Evolutionary conservation across 2,329 filamentous ascomycete species (phyloP).

Genomic region (Colletotrichum godetiae): DNA sequence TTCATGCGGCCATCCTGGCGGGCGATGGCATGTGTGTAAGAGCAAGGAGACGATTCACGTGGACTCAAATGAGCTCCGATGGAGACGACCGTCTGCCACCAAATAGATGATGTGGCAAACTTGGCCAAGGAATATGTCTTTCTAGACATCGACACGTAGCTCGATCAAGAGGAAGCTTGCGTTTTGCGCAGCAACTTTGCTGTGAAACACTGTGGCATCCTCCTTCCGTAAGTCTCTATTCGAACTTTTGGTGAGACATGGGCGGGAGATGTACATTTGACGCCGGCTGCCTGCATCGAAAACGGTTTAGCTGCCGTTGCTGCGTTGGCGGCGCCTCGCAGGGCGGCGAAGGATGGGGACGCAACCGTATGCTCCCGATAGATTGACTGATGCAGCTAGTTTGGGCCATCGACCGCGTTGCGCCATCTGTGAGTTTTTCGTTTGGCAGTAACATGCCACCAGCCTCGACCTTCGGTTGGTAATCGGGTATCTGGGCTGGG

Average conservation of each 20-base stretch:
- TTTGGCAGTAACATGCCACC: background rate
- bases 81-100: background rate
- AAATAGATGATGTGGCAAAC: conserved; percentile 29
- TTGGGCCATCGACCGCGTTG: background rate
- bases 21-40: conserved; percentile 21
- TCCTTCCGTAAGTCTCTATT: conserved; percentile 16
- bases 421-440: background rate
- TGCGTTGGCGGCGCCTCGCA: conserved; percentile 32
- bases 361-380: background rate
- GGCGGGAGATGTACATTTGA: conserved; percentile 28
- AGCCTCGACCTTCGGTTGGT: conserved; percentile 10
- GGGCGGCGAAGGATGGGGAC: conserved; percentile 21
- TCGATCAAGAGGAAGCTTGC: background rate
- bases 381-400: conserved; percentile 5
- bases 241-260: conserved; percentile 16
- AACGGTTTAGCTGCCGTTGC: conserved; percentile 23
- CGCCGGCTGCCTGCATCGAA: conserved; percentile 11
- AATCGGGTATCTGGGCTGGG: background rate
- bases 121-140: conserved; percentile 13
- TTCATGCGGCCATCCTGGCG: conserved; percentile 7
- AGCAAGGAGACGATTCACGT: conserved; percentile 3
- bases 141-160: conserved; percentile 21
- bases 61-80: background rate
- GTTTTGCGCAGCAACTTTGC: conserved; percentile 3
- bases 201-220: conserved; percentile 13